Percentiles rank a stretch among this genome's conserved stretches.
Conservation (phyloP, 345 rosid species). For the Boechera stricta region DNA sequence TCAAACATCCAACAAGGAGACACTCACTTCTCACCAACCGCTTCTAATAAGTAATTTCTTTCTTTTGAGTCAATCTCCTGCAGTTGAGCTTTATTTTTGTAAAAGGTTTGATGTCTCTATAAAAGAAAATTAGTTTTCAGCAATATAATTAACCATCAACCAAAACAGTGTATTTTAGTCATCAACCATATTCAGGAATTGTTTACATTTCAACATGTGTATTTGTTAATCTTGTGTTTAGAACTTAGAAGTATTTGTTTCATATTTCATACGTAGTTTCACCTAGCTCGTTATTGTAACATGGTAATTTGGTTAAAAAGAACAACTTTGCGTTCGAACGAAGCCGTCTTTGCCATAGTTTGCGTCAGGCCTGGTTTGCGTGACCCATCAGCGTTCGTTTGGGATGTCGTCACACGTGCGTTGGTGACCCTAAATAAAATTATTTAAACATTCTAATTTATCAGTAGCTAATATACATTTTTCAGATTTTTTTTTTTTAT, state of each 20-base stretch:
- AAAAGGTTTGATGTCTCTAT: too few species aligned
- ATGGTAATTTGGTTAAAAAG: neutral
- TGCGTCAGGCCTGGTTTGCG: neutral
- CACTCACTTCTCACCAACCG: too few species aligned
- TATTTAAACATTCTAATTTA: neutral
- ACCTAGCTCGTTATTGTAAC: neutral
- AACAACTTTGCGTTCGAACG: neutral
- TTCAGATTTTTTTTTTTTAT: neutral
- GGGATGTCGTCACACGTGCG: conserved; percentile 16
- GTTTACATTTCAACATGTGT: neutral
- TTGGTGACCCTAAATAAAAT: neutral
- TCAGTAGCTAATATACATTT: neutral
- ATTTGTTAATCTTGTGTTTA: neutral
- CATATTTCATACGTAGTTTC: neutral
- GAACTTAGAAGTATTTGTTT: neutral
- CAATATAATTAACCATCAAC: too few species aligned
- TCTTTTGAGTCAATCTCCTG: too few species aligned
- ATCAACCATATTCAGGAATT: too few species aligned
- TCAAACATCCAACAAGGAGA: too few species aligned
- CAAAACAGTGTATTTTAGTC: neutral
- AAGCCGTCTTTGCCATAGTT: conserved; percentile 13
- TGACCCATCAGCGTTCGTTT: neutral
- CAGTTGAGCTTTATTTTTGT: too few species aligned
- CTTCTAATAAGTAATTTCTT: too few species aligned
- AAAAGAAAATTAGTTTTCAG: too few species aligned